These are phyloP conservation scores for Stropharia rugosoannulata DNA, from an alignment of 768 basidiomycete genomes.

Conservation along the genomic window DNA sequence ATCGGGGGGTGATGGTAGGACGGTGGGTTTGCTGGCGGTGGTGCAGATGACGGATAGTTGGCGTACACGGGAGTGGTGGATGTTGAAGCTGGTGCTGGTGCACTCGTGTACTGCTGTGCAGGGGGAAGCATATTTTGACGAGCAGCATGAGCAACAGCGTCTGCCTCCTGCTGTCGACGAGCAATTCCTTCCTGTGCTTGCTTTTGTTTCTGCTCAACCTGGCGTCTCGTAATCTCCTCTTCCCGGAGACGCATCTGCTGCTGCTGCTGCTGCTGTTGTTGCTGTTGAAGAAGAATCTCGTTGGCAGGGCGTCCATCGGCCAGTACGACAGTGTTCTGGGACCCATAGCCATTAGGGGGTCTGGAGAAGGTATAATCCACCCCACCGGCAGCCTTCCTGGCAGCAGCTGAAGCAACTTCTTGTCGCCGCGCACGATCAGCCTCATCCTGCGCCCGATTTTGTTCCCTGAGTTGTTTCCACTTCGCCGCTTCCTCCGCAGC, in stretches of 20 bases:
- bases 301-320: slow-evolving; percentile 21
- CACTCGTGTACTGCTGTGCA: slow-evolving; percentile 10
- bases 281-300: slow-evolving; percentile 16
- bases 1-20: slow-evolving; percentile 19
- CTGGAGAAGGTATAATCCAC: slow-evolving; percentile 30
- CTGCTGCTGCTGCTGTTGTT: slow-evolving; percentile 26
- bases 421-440: slow-evolving; percentile 28
- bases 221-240: slow-evolving; percentile 41
- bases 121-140: slow-evolving; percentile 28
- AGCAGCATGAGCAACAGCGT: slow-evolving; percentile 44
- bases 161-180: slow-evolving; percentile 59
- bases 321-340: slow-evolving; percentile 26
- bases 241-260: slow-evolving; percentile 43
- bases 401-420: slow-evolving; percentile 22
- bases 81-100: slow-evolving; percentile 16
- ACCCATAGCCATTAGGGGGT: slow-evolving; percentile 25
- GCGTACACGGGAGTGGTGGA: slow-evolving; percentile 15
- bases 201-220: slow-evolving; percentile 37
- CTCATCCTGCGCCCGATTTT: slow-evolving; percentile 28
- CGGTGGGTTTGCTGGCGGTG: slow-evolving; percentile 13
- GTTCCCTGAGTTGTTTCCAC: slow-evolving; percentile 36
- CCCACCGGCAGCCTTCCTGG: slow-evolving; percentile 13
- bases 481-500: slow-evolving; percentile 35
- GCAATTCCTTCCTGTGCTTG: slow-evolving; percentile 58
- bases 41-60: slow-evolving; percentile 10